Evolutionary conservation across 495 filamentous ascomycete genomes (phyloP), one percentile per base, ranked within the genome.

Genomic region (Penicillium pancosmium): DNA sequence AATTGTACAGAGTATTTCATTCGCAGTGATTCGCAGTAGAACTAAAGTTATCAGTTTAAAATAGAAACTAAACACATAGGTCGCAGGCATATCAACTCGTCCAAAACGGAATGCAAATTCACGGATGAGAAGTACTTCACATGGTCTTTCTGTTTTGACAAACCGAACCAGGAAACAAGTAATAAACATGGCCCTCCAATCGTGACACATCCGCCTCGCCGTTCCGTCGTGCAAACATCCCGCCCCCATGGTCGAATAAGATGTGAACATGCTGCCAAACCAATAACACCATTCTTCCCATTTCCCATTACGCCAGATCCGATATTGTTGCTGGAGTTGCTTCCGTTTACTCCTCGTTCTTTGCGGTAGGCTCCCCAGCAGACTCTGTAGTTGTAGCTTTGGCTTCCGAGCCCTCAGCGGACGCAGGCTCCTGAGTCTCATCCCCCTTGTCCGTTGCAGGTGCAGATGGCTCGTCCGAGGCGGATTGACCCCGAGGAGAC

Each of bases 251-350:
- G 51, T 50, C 57, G 43, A 67, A 62, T 48, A 55, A 44, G 55
- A 73, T 67, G 55, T 60, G 59, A 65, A 59, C 55, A 66, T 62
- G 61, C 60, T 61, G 56, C 46, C 50, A 65, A 69, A 64, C 73
- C 66, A 58, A 73, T 66, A 79, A 78, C 73, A 75, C 76, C 74
- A 68, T 68, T 66, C 69, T 71, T 69, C 73, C 63, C 69, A 62
- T 71, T 67, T 64, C 67, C 74, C 70, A 50, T 73, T 78, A 70
- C 76, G 76, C 77, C 75, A 67, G 65, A 59, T 54, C 55, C 56
- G 56, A 62, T 61, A 61, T 59, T 66, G 54, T 60, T 61, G 52
- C 56, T 64, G 49, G 54, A 48, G 53, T 38, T 25, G 52, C 25
- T 54, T 44, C 52, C 23, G 50, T 54, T 60, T 70, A 79, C 49